Conservation (phyloP, 306 rosid species). For the Prunus armeniaca region DNA sequence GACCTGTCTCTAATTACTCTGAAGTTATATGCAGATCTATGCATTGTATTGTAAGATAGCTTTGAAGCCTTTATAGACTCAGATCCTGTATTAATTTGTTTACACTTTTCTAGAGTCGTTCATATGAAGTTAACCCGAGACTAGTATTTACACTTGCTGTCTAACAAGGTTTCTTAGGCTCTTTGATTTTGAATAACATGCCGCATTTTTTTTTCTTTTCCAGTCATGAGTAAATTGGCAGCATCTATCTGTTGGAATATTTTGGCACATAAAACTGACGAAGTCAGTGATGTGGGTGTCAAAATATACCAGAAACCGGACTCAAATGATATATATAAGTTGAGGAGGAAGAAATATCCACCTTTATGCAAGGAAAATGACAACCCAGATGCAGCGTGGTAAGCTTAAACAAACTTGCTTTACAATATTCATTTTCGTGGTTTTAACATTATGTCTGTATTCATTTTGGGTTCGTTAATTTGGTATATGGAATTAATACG, state of each 20-base stretch:
- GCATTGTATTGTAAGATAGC: background rate
- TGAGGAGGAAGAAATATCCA: slow-evolving; percentile 84
- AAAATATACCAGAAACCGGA: slow-evolving; percentile 92
- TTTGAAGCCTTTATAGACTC: background rate
- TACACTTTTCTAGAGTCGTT: too few species aligned
- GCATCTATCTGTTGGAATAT: slow-evolving; percentile 94
- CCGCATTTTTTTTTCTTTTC: slow-evolving; percentile 25
- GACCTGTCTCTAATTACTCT: too few species aligned
- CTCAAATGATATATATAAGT: slow-evolving; percentile 66
- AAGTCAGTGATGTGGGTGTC: slow-evolving; percentile 77
- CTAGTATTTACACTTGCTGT: too few species aligned
- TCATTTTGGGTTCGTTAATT: background rate
- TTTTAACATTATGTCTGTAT: background rate
- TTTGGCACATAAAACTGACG: slow-evolving; percentile 91
- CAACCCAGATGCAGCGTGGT: slow-evolving; percentile 96
- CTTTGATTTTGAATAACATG: background rate
- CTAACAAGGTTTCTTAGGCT: background rate
- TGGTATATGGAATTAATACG: background rate
- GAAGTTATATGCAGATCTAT: too few species aligned
- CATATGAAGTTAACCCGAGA: too few species aligned
- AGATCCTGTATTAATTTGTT: too few species aligned
- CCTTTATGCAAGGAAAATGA: slow-evolving; percentile 87
- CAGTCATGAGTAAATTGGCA: slow-evolving; percentile 70
- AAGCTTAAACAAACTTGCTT: slow-evolving; percentile 29
- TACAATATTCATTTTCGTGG: slow-evolving; percentile 17